Evolutionary conservation across 306 rosid species (phyloP).

Genomic region (Trichosanthes cucumerina): DNA sequence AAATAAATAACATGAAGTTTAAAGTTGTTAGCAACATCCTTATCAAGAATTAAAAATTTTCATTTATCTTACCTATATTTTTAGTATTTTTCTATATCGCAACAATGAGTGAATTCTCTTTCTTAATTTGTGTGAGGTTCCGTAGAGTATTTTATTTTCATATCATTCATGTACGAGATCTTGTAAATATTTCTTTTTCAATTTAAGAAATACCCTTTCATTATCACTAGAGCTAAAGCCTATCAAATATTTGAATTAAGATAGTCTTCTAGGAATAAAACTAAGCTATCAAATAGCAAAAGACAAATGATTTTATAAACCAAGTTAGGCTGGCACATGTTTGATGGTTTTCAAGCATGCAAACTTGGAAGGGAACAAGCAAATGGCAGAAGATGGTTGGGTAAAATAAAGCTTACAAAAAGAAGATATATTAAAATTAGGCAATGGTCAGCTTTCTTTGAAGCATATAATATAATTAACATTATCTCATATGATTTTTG

Average conservation of each 20-base stretch:
- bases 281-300: background rate
- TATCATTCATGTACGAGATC: background rate
- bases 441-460: background rate
- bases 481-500: background rate
- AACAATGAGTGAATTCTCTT: background rate
- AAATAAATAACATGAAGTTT: too few relatives aligned
- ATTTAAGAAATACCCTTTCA: background rate
- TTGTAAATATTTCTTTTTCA: background rate
- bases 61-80: background rate
- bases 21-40: too few relatives aligned
- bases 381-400: constrained; percentile 25
- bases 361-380: constrained; percentile 7
- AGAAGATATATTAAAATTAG: background rate
- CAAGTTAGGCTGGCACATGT: constrained; percentile 16
- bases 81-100: background rate
- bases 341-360: constrained; percentile 44
- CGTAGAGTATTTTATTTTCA: background rate
- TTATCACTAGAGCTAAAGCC: background rate
- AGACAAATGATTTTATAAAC: background rate
- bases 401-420: background rate
- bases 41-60: background rate
- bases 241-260: background rate
- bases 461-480: background rate
- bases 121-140: too few relatives aligned
- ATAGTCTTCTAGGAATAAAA: background rate